These are phyloP conservation scores for Balamuthia mandrillaris DNA, from an alignment of 208 protist genomes.

Conservation along the genomic window DNA sequence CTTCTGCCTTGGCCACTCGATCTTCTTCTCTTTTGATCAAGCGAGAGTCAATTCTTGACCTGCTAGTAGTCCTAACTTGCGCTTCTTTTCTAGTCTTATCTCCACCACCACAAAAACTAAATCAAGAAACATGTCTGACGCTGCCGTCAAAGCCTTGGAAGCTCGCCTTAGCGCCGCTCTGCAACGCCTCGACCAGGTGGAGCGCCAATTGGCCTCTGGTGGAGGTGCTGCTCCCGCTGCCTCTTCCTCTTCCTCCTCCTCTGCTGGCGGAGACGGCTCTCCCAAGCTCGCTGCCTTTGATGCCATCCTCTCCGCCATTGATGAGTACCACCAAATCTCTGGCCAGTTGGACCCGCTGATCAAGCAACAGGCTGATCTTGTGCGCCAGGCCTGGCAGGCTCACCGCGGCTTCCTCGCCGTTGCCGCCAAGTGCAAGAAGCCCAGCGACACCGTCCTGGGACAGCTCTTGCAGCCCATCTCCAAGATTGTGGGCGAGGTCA, in stretches of 20 bases:
- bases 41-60: neutral
- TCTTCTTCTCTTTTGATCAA: neutral
- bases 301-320: neutral
- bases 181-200: neutral
- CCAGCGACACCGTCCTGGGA: constrained; percentile 21
- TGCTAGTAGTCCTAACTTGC: neutral
- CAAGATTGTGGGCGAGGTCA: constrained; percentile 12
- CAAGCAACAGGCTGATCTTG: constrained; percentile 36
- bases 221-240: neutral
- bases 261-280: neutral
- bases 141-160: neutral
- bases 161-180: neutral
- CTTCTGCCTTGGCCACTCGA: neutral
- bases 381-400: constrained; percentile 25
- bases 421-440: constrained; percentile 50
- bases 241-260: neutral
- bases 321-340: constrained; percentile 27
- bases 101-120: neutral
- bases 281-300: constrained; percentile 36
- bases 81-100: neutral
- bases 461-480: constrained; percentile 34
- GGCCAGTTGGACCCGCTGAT: constrained; percentile 20
- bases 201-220: neutral
- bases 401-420: constrained; percentile 32
- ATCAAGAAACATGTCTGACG: constrained; percentile 19